Percentiles rank a stretch among this genome's conserved stretches.
phyloP scores from a whole-genome alignment of 2,329 filamentous ascomycete species.

The Exophiala calicioides region DNA sequence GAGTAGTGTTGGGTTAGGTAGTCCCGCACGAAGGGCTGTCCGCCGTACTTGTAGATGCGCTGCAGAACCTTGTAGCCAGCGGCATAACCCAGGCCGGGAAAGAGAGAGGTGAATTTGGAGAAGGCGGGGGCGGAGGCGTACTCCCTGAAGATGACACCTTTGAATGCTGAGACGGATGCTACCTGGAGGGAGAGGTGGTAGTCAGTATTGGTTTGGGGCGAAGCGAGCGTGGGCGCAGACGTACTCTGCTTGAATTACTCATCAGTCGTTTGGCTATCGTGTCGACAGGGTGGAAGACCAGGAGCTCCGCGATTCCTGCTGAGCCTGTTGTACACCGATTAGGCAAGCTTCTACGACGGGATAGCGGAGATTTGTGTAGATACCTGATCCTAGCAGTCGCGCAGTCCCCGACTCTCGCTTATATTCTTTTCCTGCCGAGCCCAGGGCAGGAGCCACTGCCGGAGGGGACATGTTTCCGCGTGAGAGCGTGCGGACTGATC shows the following conservation, averaged over 20 bases:
- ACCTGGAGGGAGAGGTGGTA: slow-evolving; percentile 50
- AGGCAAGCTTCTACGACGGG: slow-evolving; percentile 34
- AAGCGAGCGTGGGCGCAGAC: slow-evolving; percentile 21
- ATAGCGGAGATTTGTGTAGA: background rate
- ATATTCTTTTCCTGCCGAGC: slow-evolving; percentile 58
- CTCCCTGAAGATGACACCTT: slow-evolving; percentile 91
- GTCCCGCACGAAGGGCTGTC: slow-evolving; percentile 92
- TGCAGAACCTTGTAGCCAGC: slow-evolving; percentile 97
- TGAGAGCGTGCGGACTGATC: background rate
- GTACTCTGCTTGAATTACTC: slow-evolving; percentile 86
- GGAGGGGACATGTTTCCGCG: slow-evolving; percentile 25
- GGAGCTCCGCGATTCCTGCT: slow-evolving; percentile 88
- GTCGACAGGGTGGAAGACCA: slow-evolving; percentile 94
- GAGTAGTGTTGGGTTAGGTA: slow-evolving; percentile 80
- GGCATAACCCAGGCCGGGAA: slow-evolving; percentile 95
- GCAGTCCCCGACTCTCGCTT: slow-evolving; percentile 90
- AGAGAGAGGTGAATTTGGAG: slow-evolving; percentile 89
- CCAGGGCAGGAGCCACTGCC: slow-evolving; percentile 32
- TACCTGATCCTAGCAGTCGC: slow-evolving; percentile 87
- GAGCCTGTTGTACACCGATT: slow-evolving; percentile 60
- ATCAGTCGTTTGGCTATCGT: slow-evolving; percentile 98
- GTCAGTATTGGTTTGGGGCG: slow-evolving; percentile 9
- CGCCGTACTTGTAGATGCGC: slow-evolving; percentile 98
- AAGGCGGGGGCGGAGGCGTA: slow-evolving; percentile 70
- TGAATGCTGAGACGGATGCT: slow-evolving; percentile 65